Evolutionary conservation across 495 filamentous ascomycete species (phyloP).

Genomic region (Talaromyces adpressus): DNA sequence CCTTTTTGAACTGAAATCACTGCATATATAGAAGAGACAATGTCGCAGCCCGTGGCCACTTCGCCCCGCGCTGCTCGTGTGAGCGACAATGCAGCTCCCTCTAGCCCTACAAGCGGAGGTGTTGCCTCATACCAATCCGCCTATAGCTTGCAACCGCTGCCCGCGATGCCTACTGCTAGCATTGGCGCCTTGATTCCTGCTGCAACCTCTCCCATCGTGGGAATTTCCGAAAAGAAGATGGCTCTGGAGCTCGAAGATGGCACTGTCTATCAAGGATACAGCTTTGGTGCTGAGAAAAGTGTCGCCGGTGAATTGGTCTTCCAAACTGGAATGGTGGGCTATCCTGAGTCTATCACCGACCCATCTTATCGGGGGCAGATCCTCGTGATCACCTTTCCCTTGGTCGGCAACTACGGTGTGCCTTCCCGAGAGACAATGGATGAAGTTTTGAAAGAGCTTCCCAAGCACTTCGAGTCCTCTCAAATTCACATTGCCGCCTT

Average conservation of each 20-base stretch:
- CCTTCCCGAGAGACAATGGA: constrained; percentile 78
- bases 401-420: constrained; percentile 93
- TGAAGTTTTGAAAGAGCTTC: constrained; percentile 71
- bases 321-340: constrained; percentile 99
- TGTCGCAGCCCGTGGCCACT: constrained; percentile 22
- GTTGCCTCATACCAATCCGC: constrained; percentile 19
- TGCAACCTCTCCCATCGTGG: constrained; percentile 31
- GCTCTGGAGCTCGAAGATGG: constrained; percentile 89
- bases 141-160: constrained; percentile 26
- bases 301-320: constrained; percentile 96
- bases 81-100: constrained; percentile 23
- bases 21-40: constrained; percentile 19
- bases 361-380: constrained; percentile 92
- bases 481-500: constrained; percentile 91
- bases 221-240: constrained; percentile 52
- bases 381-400: constrained; percentile 82
- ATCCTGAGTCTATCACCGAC: constrained; percentile 91
- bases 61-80: constrained; percentile 14
- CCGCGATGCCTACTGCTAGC: constrained; percentile 16
- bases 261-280: constrained; percentile 80
- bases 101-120: constrained; percentile 31
- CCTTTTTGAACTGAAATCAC: constrained; percentile 12
- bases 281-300: constrained; percentile 89
- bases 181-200: constrained; percentile 43
- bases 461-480: constrained; percentile 83